phyloP scores from a whole-genome alignment of 2,329 filamentous ascomycete genomes.

The Fusarium neocosmosporiellum region DNA sequence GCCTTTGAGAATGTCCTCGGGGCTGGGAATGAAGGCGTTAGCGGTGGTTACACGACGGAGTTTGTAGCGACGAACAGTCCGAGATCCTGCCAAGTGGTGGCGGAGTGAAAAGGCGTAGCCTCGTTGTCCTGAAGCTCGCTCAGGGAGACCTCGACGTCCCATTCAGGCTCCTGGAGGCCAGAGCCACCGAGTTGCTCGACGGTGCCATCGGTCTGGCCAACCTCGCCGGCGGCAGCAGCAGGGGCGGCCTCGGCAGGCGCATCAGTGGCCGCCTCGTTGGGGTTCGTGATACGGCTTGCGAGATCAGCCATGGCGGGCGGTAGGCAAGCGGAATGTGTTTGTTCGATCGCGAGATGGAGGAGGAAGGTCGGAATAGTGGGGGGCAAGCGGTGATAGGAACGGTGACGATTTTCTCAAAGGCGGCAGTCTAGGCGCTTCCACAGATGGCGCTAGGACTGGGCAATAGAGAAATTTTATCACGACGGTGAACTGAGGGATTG shows the following conservation, averaged over 20 bases:
- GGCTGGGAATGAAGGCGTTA: slow-evolving; percentile 40
- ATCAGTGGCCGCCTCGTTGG: slow-evolving; percentile 46
- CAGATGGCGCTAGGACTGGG: slow-evolving; percentile 12
- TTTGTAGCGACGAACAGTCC: slow-evolving; percentile 69
- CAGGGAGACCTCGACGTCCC: slow-evolving; percentile 92
- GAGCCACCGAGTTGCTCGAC: slow-evolving; percentile 58
- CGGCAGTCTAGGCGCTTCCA: slow-evolving; percentile 19
- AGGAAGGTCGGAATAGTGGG: slow-evolving; percentile 26
- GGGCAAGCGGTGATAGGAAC: slow-evolving; percentile 20
- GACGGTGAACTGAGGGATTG: background rate
- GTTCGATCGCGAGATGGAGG: slow-evolving; percentile 13
- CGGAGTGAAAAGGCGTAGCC: slow-evolving; percentile 88
- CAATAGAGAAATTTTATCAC: background rate
- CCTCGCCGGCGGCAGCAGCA: slow-evolving; percentile 32
- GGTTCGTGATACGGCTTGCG: slow-evolving; percentile 63
- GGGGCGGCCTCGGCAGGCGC: slow-evolving; percentile 32
- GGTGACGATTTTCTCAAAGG: slow-evolving; percentile 30
- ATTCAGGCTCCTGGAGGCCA: slow-evolving; percentile 76
- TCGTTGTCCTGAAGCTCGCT: slow-evolving; percentile 89
- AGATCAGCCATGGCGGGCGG: slow-evolving; percentile 58
- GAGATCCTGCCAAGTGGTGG: slow-evolving; percentile 85
- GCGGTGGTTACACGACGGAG: background rate
- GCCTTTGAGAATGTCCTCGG: slow-evolving; percentile 75
- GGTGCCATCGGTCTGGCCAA: slow-evolving; percentile 53
- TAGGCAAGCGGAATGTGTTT: slow-evolving; percentile 6